These are phyloP conservation scores for Claviceps humidiphila DNA, from an alignment of 2,329 filamentous ascomycete genomes.

Conservation along the genomic window DNA sequence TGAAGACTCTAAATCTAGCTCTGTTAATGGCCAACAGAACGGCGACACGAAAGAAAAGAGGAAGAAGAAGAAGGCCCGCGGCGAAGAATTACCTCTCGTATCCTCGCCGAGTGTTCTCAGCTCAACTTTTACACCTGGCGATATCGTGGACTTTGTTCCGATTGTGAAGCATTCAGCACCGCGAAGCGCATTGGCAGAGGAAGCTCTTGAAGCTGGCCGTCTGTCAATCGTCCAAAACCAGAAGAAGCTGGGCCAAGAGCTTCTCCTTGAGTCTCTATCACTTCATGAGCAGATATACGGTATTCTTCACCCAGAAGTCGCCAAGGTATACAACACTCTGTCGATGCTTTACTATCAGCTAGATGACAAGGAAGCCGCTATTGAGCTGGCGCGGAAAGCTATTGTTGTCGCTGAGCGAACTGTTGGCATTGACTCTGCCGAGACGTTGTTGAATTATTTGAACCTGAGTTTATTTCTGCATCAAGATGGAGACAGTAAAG, in stretches of 20 bases:
- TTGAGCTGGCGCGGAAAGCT: slow-evolving; percentile 91
- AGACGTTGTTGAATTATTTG: slow-evolving; percentile 89
- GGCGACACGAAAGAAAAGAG: slow-evolving; percentile 30
- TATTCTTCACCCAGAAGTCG: slow-evolving; percentile 91
- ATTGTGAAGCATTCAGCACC: slow-evolving; percentile 90
- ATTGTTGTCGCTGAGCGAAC: slow-evolving; percentile 94
- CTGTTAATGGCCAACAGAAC: slow-evolving; percentile 27
- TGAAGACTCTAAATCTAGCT: slow-evolving; percentile 19
- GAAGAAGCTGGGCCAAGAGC: slow-evolving; percentile 88
- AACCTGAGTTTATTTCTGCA: slow-evolving; percentile 93
- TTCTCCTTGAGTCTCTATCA: slow-evolving; percentile 89
- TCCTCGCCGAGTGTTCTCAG: slow-evolving; percentile 26
- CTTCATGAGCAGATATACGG: slow-evolving; percentile 98
- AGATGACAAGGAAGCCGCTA: slow-evolving; percentile 93
- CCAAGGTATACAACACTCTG: slow-evolving; percentile 83
- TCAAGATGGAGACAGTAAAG: slow-evolving; percentile 76
- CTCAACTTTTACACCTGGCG: slow-evolving; percentile 59
- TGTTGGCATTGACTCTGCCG: slow-evolving; percentile 80
- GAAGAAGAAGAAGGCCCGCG: slow-evolving; percentile 52
- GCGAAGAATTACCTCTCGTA: slow-evolving; percentile 37
- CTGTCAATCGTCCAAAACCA: slow-evolving; percentile 94
- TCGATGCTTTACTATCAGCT: slow-evolving; percentile 95
- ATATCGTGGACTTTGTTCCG: slow-evolving; percentile 86
- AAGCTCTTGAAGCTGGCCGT: slow-evolving; percentile 87
- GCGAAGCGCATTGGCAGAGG: slow-evolving; percentile 80